A percentile compares a stretch with the other conserved stretches of the same genome.
Evolutionary conservation across 768 basidiomycete species (phyloP).

Genomic region (Tephrocybe sp.): DNA sequence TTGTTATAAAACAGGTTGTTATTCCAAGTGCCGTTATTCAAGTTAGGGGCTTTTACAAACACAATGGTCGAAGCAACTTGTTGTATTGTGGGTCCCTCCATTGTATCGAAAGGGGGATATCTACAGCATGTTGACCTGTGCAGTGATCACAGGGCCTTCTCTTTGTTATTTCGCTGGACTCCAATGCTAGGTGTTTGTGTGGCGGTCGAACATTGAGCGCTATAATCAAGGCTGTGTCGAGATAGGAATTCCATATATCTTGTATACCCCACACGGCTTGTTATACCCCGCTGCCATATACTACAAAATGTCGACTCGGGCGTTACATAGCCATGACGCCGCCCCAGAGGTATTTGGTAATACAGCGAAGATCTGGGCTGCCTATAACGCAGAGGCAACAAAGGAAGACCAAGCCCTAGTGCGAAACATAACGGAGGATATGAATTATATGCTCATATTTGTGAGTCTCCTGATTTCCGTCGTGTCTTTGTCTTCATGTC

Average conservation of each 20-base stretch:
- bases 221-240: neutral
- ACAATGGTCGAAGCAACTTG: too few species aligned
- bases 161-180: too few species aligned
- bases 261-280: too few species aligned
- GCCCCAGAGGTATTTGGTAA: slow-evolving; percentile 6
- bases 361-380: slow-evolving; percentile 15
- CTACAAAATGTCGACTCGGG: neutral
- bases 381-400: slow-evolving; percentile 14
- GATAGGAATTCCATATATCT: too few species aligned
- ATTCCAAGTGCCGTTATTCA: too few species aligned
- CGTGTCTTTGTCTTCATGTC: neutral
- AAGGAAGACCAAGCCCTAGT: slow-evolving; percentile 15
- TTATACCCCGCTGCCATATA: too few species aligned
- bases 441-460: slow-evolving; percentile 19
- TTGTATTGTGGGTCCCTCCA: too few species aligned
- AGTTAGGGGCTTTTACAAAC: too few species aligned
- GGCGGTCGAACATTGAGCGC: neutral
- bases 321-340: neutral
- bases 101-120: too few species aligned
- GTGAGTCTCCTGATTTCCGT: slow-evolving; percentile 9
- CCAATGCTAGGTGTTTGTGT: neutral
- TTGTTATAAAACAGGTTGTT: too few species aligned
- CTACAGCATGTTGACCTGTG: too few species aligned
- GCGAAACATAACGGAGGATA: slow-evolving; percentile 16
- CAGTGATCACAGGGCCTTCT: too few species aligned